Evolutionary conservation across 139 green algal genomes (phyloP).

Genomic region (Pleodorina starrii): DNA sequence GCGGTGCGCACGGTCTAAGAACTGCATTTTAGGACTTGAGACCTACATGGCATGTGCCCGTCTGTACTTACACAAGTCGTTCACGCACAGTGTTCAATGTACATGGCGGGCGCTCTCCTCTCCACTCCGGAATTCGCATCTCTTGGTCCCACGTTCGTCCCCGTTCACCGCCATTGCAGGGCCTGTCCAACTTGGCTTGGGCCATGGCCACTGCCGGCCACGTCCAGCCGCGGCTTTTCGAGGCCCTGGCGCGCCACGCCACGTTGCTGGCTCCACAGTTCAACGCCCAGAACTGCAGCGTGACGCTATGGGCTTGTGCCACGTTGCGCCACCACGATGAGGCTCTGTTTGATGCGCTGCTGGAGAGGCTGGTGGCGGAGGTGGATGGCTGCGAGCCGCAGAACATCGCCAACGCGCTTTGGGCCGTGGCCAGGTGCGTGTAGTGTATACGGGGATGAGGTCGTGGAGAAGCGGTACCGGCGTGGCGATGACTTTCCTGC

Average conservation of each 20-base stretch:
- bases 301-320: constrained; percentile 54
- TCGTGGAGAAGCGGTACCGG: too few species aligned
- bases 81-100: too few species aligned
- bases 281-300: constrained; percentile 61
- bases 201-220: constrained; percentile 66
- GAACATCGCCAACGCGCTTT: constrained; percentile 67
- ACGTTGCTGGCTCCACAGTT: constrained; percentile 27
- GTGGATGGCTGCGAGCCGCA: constrained; percentile 53
- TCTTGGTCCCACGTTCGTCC: not conserved
- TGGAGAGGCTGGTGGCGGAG: constrained; percentile 40
- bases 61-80: too few species aligned
- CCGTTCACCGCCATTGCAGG: constrained; percentile 39
- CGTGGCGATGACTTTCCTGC: too few species aligned
- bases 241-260: not conserved
- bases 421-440: constrained; percentile 54
- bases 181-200: constrained; percentile 72
- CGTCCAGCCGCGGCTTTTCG: constrained; percentile 37
- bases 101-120: too few species aligned
- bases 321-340: constrained; percentile 55
- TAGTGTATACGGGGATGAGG: too few species aligned
- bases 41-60: too few species aligned
- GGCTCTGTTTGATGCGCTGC: constrained; percentile 44
- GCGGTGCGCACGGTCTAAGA: too few species aligned
- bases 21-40: too few species aligned
- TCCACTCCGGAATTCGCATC: too few species aligned